Evolutionary conservation across 371 early-diverging fungal genomes (phyloP).

Genomic region (Rhizomucor pusillus): DNA sequence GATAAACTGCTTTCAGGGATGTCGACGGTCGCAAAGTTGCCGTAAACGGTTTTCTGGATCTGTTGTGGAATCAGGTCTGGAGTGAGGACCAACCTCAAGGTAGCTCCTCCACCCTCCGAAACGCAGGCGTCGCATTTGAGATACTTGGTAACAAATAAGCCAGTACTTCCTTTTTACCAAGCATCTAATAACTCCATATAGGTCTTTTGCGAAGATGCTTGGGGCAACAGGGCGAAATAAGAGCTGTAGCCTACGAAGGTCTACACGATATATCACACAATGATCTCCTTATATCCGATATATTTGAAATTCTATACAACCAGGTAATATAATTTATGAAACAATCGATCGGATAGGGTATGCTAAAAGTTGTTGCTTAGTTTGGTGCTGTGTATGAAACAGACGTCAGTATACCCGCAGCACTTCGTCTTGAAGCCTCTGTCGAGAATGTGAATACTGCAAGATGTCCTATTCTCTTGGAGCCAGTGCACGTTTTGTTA

Average conservation of each 20-base stretch:
- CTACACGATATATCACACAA: constrained; percentile 39
- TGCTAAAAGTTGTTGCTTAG: not conserved
- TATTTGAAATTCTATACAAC: constrained; percentile 52
- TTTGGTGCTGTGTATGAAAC: constrained; percentile 34
- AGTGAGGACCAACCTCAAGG: constrained; percentile 7
- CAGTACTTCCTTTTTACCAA: not conserved
- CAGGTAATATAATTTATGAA: constrained; percentile 34
- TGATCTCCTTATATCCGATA: constrained; percentile 32
- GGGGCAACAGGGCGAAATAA: constrained; percentile 56
- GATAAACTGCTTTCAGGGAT: constrained; percentile 29
- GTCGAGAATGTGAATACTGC: constrained; percentile 44
- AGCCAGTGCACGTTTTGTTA: constrained; percentile 41
- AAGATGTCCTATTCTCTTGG: constrained; percentile 26
- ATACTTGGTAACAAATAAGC: constrained; percentile 22
- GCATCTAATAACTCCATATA: constrained; percentile 7
- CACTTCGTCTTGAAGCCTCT: constrained; percentile 46
- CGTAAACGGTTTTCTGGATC: constrained; percentile 52
- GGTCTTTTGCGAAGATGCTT: constrained; percentile 59
- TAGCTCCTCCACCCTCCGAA: constrained; percentile 4
- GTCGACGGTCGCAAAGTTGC: constrained; percentile 57
- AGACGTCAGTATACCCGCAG: constrained; percentile 24
- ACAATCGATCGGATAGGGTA: not conserved
- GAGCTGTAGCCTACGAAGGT: constrained; percentile 47
- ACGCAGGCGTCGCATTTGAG: constrained; percentile 39
- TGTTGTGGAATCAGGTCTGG: constrained; percentile 28